Evolutionary conservation across 305 asterid genomes (phyloP).

Genomic region (Fraxinus albicans): DNA sequence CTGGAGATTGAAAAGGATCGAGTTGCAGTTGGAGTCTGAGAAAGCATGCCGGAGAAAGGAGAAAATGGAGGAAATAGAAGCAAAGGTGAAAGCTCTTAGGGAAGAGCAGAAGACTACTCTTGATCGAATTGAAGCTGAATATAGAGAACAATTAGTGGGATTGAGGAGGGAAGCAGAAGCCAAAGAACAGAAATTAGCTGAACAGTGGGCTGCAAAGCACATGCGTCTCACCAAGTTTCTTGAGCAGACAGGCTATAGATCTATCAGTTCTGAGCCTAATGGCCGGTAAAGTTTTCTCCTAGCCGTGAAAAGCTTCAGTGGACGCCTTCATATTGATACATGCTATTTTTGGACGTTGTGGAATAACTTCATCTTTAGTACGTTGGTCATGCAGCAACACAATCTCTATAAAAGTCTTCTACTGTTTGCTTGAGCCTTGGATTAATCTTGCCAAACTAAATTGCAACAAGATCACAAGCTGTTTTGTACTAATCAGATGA

Average conservation of each 20-base stretch:
- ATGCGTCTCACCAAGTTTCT: slow-evolving; percentile 56
- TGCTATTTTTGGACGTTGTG: neutral
- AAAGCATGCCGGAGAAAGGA: slow-evolving; percentile 68
- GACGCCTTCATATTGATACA: neutral
- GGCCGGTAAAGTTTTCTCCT: slow-evolving; percentile 16
- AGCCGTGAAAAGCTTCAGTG: neutral
- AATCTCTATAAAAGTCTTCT: neutral
- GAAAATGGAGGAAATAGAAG: slow-evolving; percentile 76
- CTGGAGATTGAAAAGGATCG: slow-evolving; percentile 80
- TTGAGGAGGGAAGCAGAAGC: slow-evolving; percentile 80
- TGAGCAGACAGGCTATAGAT: slow-evolving; percentile 68
- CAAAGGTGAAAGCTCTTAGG: slow-evolving; percentile 64
- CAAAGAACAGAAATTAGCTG: slow-evolving; percentile 83
- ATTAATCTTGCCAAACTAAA: neutral
- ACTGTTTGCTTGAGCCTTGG: neutral
- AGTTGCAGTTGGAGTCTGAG: slow-evolving; percentile 80
- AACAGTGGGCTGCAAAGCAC: slow-evolving; percentile 86
- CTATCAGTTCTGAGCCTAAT: slow-evolving; percentile 43
- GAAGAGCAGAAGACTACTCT: slow-evolving; percentile 68
- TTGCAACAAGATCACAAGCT: neutral
- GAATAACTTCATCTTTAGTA: neutral
- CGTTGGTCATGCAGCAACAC: too few species aligned
- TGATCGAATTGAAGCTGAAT: slow-evolving; percentile 73
- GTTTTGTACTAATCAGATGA: neutral
- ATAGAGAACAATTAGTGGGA: slow-evolving; percentile 69